Conservation (phyloP, 306 rosid genomes). For the Dryas drummondii region DNA sequence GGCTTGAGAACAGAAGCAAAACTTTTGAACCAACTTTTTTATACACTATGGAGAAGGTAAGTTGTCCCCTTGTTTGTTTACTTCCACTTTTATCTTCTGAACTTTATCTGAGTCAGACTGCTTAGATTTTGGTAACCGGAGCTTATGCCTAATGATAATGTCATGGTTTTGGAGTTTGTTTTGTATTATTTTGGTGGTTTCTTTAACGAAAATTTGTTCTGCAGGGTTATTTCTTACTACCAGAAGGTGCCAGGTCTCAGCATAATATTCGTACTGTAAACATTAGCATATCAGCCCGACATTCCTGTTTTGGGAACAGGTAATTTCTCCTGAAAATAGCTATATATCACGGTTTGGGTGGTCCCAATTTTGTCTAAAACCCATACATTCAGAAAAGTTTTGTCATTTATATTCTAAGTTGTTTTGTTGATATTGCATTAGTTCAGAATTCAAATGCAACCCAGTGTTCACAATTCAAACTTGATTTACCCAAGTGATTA, state of each 20-base stretch:
- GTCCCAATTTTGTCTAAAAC: not conserved
- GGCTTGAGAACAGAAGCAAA: constrained; percentile 78
- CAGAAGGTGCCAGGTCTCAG: constrained; percentile 84
- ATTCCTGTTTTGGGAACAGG: constrained; percentile 98
- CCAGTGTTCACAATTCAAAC: not conserved
- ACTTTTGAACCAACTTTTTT: constrained; percentile 85
- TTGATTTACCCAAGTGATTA: not conserved
- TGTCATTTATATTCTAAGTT: not conserved
- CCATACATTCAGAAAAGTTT: not conserved
- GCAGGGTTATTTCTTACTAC: constrained; percentile 93
- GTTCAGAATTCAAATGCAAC: not conserved
- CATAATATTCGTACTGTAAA: constrained; percentile 85
- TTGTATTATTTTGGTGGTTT: constrained; percentile 15
- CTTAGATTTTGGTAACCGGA: constrained; percentile 4
- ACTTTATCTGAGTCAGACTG: constrained; percentile 6
- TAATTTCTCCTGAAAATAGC: constrained; percentile 20
- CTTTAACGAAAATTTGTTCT: constrained; percentile 18
- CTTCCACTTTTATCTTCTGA: constrained; percentile 14
- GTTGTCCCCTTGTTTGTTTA: not conserved
- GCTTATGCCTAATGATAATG: constrained; percentile 17
- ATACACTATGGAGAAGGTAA: constrained; percentile 95
- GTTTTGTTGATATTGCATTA: not conserved
- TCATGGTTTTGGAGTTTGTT: constrained; percentile 25
- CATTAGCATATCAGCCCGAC: constrained; percentile 88
- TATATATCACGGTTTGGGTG: constrained; percentile 5